A percentile compares a stretch with the other conserved stretches of the same genome.
phyloP scores from a whole-genome alignment of 805 yeast species.

The Candida sakaeoensis region DNA sequence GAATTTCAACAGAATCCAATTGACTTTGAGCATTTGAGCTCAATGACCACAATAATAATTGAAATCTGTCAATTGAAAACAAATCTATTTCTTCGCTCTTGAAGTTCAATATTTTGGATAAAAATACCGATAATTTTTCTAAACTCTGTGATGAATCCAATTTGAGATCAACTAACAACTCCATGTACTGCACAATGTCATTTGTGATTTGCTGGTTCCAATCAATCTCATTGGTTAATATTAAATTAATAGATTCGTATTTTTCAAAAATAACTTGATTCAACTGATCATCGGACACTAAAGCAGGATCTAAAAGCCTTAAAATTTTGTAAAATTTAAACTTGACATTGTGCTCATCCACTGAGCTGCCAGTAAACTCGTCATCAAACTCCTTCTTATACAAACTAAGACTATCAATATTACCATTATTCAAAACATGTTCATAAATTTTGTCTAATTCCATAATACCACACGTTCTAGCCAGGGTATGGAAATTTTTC shows the following conservation, averaged over 20 bases:
- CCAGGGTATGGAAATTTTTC: constrained; percentile 35
- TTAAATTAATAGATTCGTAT: constrained; percentile 17
- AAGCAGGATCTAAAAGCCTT: constrained; percentile 23
- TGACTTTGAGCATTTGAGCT: constrained; percentile 14
- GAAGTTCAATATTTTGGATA: constrained; percentile 23
- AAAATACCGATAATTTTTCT: constrained; percentile 26
- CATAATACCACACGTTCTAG: constrained; percentile 10
- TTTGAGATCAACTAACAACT: constrained; percentile 27
- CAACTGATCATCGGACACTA: constrained; percentile 23
- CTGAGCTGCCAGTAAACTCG: constrained; percentile 8
- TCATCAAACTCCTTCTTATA: constrained; percentile 14
- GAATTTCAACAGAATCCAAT: constrained; percentile 5
- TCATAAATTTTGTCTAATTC: constrained; percentile 4
- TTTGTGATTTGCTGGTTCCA: constrained; percentile 16
- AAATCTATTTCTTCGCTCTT: constrained; percentile 22
- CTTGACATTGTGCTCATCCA: constrained; percentile 19
- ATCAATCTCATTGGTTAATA: constrained; percentile 8
- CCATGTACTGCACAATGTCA: constrained; percentile 30
- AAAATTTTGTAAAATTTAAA: constrained; percentile 22
- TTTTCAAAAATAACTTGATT: constrained; percentile 24
- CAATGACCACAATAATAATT: constrained; percentile 35
- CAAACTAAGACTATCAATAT: neutral
- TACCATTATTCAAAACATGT: neutral
- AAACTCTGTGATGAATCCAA: constrained; percentile 15
- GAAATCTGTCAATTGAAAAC: constrained; percentile 22